Evolutionary conservation across 2,329 filamentous ascomycete genomes (phyloP).

Genomic region (Cladosporium austrohemisphaericum): DNA sequence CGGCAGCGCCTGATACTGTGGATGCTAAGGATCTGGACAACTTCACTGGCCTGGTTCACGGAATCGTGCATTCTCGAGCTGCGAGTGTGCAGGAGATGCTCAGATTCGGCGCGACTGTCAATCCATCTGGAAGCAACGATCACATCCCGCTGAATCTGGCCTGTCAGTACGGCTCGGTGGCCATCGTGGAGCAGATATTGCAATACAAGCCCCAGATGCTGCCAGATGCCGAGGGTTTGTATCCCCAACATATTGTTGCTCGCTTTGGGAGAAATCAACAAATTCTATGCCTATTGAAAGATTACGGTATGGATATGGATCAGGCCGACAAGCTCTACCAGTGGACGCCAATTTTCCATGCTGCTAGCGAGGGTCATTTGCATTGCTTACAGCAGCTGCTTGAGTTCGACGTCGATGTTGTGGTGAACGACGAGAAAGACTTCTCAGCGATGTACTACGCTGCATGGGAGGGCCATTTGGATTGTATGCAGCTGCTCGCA

Average conservation of each 20-base stretch:
- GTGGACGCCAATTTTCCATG: constrained; percentile 95
- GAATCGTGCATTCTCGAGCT: constrained; percentile 82
- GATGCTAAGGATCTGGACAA: constrained; percentile 93
- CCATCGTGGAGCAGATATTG: constrained; percentile 80
- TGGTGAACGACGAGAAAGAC: constrained; percentile 84
- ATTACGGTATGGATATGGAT: constrained; percentile 84
- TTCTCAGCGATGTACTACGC: constrained; percentile 97
- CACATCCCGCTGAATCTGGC: constrained; percentile 93
- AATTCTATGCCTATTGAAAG: constrained; percentile 73
- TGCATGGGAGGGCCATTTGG: constrained; percentile 92
- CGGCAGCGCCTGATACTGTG: constrained; percentile 64
- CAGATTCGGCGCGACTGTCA: constrained; percentile 73
- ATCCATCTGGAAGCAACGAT: constrained; percentile 80
- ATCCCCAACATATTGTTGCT: constrained; percentile 94
- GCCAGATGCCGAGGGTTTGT: constrained; percentile 93
- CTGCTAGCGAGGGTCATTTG: constrained; percentile 92
- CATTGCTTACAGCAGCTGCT: constrained; percentile 79
- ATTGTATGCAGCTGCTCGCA: constrained; percentile 86
- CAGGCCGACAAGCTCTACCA: constrained; percentile 94
- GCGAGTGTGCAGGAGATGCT: constrained; percentile 77
- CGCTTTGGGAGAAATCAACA: constrained; percentile 78
- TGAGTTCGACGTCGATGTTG: constrained; percentile 71
- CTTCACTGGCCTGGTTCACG: constrained; percentile 92
- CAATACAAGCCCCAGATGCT: constrained; percentile 75
- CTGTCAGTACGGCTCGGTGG: constrained; percentile 84